Percentiles rank a stretch among this genome's conserved stretches.
These are phyloP conservation scores for Saccharomyces pastorianus DNA, from an alignment of 1,139 yeast species.

Conservation along the genomic window DNA sequence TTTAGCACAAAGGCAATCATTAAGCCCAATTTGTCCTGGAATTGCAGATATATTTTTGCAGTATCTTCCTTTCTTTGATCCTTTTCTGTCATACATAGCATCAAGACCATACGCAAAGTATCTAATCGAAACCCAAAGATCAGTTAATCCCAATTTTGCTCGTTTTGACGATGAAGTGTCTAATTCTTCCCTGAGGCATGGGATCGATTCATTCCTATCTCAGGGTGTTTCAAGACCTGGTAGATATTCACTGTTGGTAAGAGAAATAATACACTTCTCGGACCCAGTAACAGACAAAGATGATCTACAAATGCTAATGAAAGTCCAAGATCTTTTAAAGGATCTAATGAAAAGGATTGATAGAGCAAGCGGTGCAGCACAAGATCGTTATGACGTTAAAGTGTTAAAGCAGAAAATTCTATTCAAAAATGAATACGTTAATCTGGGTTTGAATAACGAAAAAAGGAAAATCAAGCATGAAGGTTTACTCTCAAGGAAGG, in stretches of 20 bases:
- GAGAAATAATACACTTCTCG: conserved; percentile 77
- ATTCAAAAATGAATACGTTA: conserved; percentile 80
- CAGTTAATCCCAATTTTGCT: conserved; percentile 82
- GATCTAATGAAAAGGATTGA: conserved; percentile 75
- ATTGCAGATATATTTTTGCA: conserved; percentile 85
- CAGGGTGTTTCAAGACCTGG: conserved; percentile 97
- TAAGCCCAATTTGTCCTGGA: conserved; percentile 73
- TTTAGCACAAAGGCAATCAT: conserved; percentile 78
- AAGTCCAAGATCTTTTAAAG: conserved; percentile 69
- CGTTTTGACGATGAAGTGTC: conserved; percentile 88
- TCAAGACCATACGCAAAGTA: conserved; percentile 92
- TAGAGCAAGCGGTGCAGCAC: conserved; percentile 86
- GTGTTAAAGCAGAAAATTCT: conserved; percentile 70
- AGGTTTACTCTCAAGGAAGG: conserved; percentile 31
- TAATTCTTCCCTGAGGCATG: conserved; percentile 76
- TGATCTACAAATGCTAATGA: conserved; percentile 61
- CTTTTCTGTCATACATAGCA: conserved; percentile 90
- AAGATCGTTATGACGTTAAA: conserved; percentile 84
- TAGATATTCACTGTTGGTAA: conserved; percentile 76
- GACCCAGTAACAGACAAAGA: conserved; percentile 44
- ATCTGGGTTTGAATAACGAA: conserved; percentile 75
- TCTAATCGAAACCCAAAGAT: conserved; percentile 90
- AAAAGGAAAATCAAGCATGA: conserved; percentile 53
- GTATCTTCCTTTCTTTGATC: conserved; percentile 78
- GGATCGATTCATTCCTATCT: conserved; percentile 83